These are phyloP conservation scores for Porodaedalea pini DNA, from an alignment of 1,284 basidiomycete genomes.

Conservation along the genomic window DNA sequence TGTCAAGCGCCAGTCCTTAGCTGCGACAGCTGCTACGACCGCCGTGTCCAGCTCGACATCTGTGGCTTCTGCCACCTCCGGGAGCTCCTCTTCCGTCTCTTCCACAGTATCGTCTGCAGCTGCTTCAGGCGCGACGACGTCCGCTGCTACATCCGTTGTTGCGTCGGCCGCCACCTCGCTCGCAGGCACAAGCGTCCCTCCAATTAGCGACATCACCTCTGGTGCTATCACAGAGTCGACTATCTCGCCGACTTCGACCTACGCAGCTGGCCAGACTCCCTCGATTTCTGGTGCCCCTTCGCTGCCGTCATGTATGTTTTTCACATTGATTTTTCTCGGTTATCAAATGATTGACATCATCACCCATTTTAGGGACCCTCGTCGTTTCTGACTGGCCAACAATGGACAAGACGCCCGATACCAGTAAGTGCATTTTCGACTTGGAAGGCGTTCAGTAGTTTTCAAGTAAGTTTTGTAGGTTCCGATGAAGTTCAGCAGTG, in stretches of 20 bases:
- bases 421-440: constrained; percentile 38
- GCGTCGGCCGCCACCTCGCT: constrained; percentile 18
- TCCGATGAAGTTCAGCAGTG: constrained; percentile 66
- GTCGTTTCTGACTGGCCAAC: constrained; percentile 54
- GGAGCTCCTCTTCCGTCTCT: no score
- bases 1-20: constrained; percentile 22
- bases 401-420: constrained; percentile 66
- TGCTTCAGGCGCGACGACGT: neutral
- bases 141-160: constrained; percentile 6
- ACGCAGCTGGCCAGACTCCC: constrained; percentile 53
- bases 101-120: constrained; percentile 16
- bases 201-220: constrained; percentile 60
- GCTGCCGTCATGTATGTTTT: constrained; percentile 57
- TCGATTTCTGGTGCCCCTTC: constrained; percentile 61
- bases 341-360: neutral
- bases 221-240: constrained; percentile 57
- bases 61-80: neutral
- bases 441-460: neutral
- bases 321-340: neutral
- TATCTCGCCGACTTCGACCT: constrained; percentile 49
- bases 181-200: constrained; percentile 38
- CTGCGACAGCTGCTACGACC: constrained; percentile 24
- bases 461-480: constrained; percentile 36
- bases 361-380: constrained; percentile 46
- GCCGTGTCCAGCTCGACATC: constrained; percentile 27